Evolutionary conservation across 768 basidiomycete species (phyloP).

Genomic region (Thelephora ganbajun): DNA sequence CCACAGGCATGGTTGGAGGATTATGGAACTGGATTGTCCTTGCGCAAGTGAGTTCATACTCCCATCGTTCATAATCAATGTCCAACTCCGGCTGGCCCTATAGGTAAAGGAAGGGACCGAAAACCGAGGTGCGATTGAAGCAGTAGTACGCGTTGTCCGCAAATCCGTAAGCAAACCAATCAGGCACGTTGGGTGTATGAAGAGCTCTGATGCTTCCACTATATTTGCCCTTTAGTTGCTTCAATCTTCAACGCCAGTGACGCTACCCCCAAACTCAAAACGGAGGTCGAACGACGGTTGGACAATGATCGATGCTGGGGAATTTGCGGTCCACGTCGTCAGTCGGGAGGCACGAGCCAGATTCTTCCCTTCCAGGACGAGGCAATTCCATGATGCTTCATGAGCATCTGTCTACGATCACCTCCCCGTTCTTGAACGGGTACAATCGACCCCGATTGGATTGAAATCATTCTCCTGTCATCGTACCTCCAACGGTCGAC

Average conservation of each 20-base stretch:
- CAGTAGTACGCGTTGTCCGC: constrained; percentile 52
- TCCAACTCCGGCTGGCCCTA: neutral
- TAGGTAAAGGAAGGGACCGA: constrained; percentile 82
- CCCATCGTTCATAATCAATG: neutral
- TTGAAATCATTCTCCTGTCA: neutral
- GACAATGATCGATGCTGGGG: constrained; percentile 75
- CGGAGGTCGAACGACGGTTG: constrained; percentile 54
- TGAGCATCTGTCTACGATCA: neutral
- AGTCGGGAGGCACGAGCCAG: constrained; percentile 51
- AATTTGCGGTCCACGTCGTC: constrained; percentile 68
- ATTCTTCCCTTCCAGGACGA: constrained; percentile 35
- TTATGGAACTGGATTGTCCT: constrained; percentile 71
- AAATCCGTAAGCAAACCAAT: constrained; percentile 41
- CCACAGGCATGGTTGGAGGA: constrained; percentile 32
- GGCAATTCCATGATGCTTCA: constrained; percentile 4
- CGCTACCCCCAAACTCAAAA: constrained; percentile 50
- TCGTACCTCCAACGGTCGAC: neutral
- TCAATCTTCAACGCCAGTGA: constrained; percentile 38
- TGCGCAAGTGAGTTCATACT: constrained; percentile 42
- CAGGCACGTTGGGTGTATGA: neutral
- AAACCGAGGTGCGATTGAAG: constrained; percentile 63
- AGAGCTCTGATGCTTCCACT: neutral
- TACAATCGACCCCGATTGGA: too few relatives aligned
- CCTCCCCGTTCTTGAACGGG: too few relatives aligned
- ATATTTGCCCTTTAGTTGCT: constrained; percentile 33